Percentiles rank a stretch among this genome's conserved stretches.
Conservation (phyloP, 768 basidiomycete genomes). For the Psilocybe sp. region DNA sequence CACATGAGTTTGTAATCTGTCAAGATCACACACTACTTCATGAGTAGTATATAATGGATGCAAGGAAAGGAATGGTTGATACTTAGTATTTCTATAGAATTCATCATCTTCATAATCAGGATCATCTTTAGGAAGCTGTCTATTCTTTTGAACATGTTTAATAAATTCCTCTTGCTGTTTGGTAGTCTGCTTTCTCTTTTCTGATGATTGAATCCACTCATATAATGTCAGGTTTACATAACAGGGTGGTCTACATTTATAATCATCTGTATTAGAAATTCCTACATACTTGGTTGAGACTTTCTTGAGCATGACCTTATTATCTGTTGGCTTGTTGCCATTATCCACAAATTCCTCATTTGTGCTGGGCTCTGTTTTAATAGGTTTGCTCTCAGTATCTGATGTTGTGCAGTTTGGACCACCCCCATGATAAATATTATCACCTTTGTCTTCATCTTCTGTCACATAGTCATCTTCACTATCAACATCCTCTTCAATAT, state of each 20-base stretch:
- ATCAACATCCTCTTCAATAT: constrained; percentile 23
- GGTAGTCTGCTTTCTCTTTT: too few species aligned
- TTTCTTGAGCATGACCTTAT: constrained; percentile 19
- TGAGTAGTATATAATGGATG: constrained; percentile 19
- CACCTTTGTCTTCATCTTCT: constrained; percentile 22
- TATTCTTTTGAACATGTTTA: too few species aligned
- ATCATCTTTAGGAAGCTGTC: too few species aligned
- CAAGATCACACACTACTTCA: constrained; percentile 3
- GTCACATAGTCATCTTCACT: constrained; percentile 17
- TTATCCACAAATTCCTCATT: background rate
- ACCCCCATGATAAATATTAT: constrained; percentile 17
- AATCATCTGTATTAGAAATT: constrained; percentile 28
- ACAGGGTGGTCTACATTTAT: constrained; percentile 21
- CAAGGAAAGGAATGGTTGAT: constrained; percentile 7
- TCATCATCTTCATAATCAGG: background rate
- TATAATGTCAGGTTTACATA: constrained; percentile 21
- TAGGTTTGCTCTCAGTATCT: too few species aligned
- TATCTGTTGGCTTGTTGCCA: background rate
- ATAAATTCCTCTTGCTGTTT: too few species aligned
- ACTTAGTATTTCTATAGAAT: background rate
- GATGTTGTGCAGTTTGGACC: background rate
- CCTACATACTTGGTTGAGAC: constrained; percentile 15
- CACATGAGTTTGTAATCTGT: constrained; percentile 5
- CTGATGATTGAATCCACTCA: constrained; percentile 20
- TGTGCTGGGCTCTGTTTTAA: background rate